phyloP scores from a whole-genome alignment of 1,284 basidiomycete species.

The Sporisorium reilianum region DNA sequence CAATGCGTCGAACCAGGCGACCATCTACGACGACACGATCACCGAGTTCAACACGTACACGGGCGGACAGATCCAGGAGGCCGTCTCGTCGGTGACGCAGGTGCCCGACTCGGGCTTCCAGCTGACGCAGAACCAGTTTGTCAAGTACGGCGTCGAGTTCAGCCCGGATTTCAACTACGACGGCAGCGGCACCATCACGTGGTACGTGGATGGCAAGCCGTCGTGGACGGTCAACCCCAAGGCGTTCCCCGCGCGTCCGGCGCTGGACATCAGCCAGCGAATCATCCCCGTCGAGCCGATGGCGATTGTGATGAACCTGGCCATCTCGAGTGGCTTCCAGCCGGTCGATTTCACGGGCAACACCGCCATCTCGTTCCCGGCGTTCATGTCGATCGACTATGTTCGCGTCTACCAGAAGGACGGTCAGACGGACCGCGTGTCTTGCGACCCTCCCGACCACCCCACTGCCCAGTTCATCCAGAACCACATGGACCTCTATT shows the following conservation, averaged over 20 bases:
- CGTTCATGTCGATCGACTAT: constrained; percentile 59
- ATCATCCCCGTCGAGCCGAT: constrained; percentile 66
- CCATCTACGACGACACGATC: constrained; percentile 53
- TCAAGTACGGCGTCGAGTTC: constrained; percentile 67
- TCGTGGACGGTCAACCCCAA: constrained; percentile 61
- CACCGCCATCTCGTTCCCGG: constrained; percentile 53
- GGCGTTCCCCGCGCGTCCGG: constrained; percentile 37
- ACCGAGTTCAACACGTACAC: constrained; percentile 64
- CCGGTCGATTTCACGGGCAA: constrained; percentile 45
- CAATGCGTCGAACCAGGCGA: constrained; percentile 35
- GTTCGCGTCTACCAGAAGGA: constrained; percentile 65
- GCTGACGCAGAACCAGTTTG: constrained; percentile 35
- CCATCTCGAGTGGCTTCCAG: constrained; percentile 65
- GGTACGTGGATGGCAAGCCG: constrained; percentile 65
- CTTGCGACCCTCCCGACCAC: constrained; percentile 63
- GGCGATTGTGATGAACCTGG: constrained; percentile 64
- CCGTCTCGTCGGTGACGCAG: constrained; percentile 61
- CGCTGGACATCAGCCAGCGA: constrained; percentile 57
- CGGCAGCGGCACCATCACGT: constrained; percentile 62
- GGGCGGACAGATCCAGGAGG: constrained; percentile 67
- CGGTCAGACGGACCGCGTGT: constrained; percentile 40
- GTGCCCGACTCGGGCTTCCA: constrained; percentile 62
- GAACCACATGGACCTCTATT: constrained; percentile 59
- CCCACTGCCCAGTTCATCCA: constrained; percentile 66
- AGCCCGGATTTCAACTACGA: constrained; percentile 60